A percentile compares a stretch with the other conserved stretches of the same genome.
Conservation (phyloP, 2,329 filamentous ascomycete genomes). For the Clonostachys byssicola region DNA sequence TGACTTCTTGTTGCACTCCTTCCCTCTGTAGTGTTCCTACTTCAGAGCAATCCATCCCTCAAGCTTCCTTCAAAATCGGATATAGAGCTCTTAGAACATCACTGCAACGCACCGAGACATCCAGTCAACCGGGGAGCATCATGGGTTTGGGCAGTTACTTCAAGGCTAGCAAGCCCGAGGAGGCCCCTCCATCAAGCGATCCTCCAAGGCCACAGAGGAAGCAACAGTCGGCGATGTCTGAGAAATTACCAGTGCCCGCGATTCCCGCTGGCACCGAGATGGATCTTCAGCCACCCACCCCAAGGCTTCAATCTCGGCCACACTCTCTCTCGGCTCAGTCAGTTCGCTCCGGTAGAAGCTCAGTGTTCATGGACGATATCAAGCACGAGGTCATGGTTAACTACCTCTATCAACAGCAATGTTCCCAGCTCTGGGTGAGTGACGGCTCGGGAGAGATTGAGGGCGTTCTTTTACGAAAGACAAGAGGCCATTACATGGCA, state of each 20-base stretch:
- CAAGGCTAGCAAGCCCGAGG: constrained; percentile 34
- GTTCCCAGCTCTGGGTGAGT: constrained; percentile 68
- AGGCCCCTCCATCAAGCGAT: background rate
- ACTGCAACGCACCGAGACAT: background rate
- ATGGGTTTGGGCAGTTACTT: constrained; percentile 59
- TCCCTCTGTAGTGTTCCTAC: too few species aligned
- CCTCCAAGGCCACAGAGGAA: constrained; percentile 6
- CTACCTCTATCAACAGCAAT: constrained; percentile 78
- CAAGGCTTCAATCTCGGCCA: constrained; percentile 44
- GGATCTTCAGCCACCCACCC: constrained; percentile 43
- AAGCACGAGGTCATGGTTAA: constrained; percentile 83
- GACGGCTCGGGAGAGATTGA: constrained; percentile 65
- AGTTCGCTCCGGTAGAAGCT: constrained; percentile 35
- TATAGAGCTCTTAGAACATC: background rate
- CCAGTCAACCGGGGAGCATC: constrained; percentile 3
- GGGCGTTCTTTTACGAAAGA: constrained; percentile 68
- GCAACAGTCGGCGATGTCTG: constrained; percentile 20
- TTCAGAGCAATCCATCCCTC: too few species aligned
- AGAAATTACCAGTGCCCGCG: constrained; percentile 24
- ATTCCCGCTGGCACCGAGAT: constrained; percentile 29
- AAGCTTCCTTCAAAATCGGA: too few species aligned
- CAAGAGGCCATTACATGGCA: constrained; percentile 65
- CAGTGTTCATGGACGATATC: constrained; percentile 63
- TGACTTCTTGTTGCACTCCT: too few species aligned
- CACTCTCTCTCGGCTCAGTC: constrained; percentile 48